These are phyloP conservation scores for Scolecobasidium constrictum DNA, from an alignment of 2,329 filamentous ascomycete species.

Conservation along the genomic window DNA sequence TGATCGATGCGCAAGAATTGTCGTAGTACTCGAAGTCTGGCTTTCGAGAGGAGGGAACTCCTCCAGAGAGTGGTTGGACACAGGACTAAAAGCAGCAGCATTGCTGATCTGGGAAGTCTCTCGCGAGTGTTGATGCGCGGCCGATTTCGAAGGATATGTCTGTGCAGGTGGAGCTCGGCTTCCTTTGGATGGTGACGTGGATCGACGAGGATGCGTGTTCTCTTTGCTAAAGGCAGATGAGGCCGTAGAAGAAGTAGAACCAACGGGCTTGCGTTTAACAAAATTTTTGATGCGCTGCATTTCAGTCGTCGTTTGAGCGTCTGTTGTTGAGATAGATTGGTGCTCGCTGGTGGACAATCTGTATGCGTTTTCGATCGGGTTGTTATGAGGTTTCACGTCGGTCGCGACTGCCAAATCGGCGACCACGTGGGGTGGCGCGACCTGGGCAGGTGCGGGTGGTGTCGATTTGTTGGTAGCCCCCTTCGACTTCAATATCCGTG, in stretches of 20 bases:
- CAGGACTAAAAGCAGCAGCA: slow-evolving; percentile 1
- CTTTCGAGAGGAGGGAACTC: neutral
- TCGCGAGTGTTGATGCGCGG: neutral
- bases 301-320: neutral
- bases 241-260: too few species aligned
- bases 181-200: neutral
- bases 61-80: slow-evolving; percentile 4
- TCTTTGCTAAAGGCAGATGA: too few species aligned
- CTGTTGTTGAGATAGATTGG: too few species aligned
- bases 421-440: neutral
- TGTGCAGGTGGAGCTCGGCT: neutral
- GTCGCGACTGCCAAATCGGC: too few species aligned
- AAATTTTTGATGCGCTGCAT: neutral
- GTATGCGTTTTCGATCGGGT: too few species aligned
- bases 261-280: neutral
- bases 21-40: slow-evolving; percentile 1
- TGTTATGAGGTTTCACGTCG: too few species aligned
- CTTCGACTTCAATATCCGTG: slow-evolving; percentile 1
- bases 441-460: neutral
- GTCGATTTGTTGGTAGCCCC: neutral
- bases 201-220: neutral
- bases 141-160: too few species aligned
- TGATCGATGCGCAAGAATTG: neutral
- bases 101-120: neutral
- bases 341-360: too few species aligned